phyloP scores from a whole-genome alignment of 2,329 filamentous ascomycete species.

The Paraphoma chrysanthemicola region DNA sequence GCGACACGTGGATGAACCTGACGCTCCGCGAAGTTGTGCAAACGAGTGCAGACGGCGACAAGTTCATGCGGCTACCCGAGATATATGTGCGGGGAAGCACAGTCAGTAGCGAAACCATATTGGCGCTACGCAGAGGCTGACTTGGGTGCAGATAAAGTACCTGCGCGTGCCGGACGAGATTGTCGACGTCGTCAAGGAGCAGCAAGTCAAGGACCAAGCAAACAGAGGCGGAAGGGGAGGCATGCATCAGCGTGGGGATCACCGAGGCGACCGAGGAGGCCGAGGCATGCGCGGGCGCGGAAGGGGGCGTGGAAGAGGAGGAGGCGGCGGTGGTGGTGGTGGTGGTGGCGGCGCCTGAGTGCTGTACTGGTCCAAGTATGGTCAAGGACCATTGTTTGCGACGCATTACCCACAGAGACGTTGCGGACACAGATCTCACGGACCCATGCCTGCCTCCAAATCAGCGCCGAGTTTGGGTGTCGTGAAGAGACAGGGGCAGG shows the following conservation, averaged over 20 bases:
- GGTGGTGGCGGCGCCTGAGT: constrained; percentile 55
- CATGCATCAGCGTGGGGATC: constrained; percentile 61
- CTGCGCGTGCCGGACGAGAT: constrained; percentile 96
- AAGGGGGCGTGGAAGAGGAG: constrained; percentile 60
- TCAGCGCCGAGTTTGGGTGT: too few relatives aligned
- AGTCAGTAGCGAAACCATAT: constrained; percentile 55
- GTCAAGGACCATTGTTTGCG: not conserved
- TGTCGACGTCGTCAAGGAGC: constrained; percentile 90
- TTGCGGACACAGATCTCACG: not conserved
- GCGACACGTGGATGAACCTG: constrained; percentile 99
- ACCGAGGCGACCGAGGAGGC: constrained; percentile 59
- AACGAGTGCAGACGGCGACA: constrained; percentile 93
- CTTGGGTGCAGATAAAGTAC: constrained; percentile 83
- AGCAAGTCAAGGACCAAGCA: constrained; percentile 75
- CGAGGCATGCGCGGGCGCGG: constrained; percentile 64
- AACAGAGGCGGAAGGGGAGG: constrained; percentile 70
- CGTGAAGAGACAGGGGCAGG: too few relatives aligned
- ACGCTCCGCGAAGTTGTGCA: constrained; percentile 97
- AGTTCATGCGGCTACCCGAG: constrained; percentile 89
- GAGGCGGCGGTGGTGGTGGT: constrained; percentile 56
- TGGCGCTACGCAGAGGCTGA: constrained; percentile 5
- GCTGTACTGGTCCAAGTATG: not conserved
- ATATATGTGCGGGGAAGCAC: constrained; percentile 98
- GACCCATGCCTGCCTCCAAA: too few relatives aligned
- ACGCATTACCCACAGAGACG: not conserved